Evolutionary conservation across 306 rosid species (phyloP).

Genomic region (Citrullus colocynthis): DNA sequence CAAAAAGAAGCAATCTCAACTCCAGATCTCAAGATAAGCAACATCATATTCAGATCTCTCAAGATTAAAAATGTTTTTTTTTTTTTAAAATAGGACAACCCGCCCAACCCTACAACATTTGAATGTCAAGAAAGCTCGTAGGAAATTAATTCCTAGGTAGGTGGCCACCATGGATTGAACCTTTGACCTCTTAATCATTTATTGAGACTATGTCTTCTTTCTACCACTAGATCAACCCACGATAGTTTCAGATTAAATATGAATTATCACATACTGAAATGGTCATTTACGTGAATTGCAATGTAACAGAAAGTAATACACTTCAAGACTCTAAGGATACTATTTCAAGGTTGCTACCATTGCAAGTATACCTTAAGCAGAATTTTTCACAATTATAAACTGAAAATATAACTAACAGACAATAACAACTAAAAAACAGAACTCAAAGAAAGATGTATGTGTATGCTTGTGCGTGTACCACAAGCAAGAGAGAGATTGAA

Average conservation of each 20-base stretch:
- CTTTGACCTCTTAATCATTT: too few relatives aligned
- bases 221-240: too few relatives aligned
- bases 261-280: background rate
- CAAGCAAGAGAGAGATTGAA: background rate
- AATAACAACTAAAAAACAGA: background rate
- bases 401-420: background rate
- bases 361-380: background rate
- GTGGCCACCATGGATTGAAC: too few relatives aligned
- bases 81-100: too few relatives aligned
- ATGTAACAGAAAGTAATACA: background rate
- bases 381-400: background rate
- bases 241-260: background rate
- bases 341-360: background rate
- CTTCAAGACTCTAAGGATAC: background rate
- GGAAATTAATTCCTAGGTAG: too few relatives aligned
- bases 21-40: conserved; percentile 5
- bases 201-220: too few relatives aligned
- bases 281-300: background rate
- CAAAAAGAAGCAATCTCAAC: conserved; percentile 9
- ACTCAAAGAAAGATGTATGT: background rate
- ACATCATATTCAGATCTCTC: background rate
- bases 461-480: background rate
- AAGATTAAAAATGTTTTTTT: background rate
- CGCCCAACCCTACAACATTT: too few relatives aligned
- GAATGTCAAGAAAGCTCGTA: too few relatives aligned